Conservation (phyloP, 2,329 filamentous ascomycete genomes). For the Calonectria crousiana region DNA sequence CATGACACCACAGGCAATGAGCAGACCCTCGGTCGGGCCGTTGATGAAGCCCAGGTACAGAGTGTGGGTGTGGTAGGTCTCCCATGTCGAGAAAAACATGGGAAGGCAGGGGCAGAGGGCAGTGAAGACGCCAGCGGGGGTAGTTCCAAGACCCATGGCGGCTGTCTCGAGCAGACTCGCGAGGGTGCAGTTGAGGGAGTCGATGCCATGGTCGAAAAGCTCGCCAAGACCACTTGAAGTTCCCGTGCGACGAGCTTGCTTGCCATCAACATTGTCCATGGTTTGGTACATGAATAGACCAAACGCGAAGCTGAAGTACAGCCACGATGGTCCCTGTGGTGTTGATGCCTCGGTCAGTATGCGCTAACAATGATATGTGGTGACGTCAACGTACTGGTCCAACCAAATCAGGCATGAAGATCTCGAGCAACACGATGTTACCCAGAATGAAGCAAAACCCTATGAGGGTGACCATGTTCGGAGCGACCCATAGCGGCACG, state of each 20-base stretch:
- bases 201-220: conserved; percentile 98
- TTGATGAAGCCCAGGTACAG: conserved; percentile 97
- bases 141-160: conserved; percentile 90
- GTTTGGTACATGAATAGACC: conserved; percentile 99
- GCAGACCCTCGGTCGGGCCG: conserved; percentile 93
- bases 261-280: conserved; percentile 99
- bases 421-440: conserved; percentile 80
- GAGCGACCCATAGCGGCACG: conserved; percentile 94
- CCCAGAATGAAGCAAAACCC: conserved; percentile 94
- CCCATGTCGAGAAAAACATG: conserved; percentile 99
- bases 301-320: conserved; percentile 95
- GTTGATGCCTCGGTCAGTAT: conserved; percentile 26
- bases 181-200: conserved; percentile 96
- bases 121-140: conserved; percentile 88
- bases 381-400: conserved; percentile 76
- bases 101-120: conserved; percentile 91
- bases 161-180: conserved; percentile 91
- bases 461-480: conserved; percentile 96
- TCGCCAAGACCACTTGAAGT: conserved; percentile 96
- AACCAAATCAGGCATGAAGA: conserved; percentile 89
- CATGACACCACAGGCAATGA: conserved; percentile 91
- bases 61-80: conserved; percentile 98
- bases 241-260: conserved; percentile 93
- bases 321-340: conserved; percentile 82
- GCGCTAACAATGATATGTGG: background rate